These are phyloP conservation scores for Paecilomyces sp. DNA, from an alignment of 2,329 filamentous ascomycete genomes.

Conservation along the genomic window DNA sequence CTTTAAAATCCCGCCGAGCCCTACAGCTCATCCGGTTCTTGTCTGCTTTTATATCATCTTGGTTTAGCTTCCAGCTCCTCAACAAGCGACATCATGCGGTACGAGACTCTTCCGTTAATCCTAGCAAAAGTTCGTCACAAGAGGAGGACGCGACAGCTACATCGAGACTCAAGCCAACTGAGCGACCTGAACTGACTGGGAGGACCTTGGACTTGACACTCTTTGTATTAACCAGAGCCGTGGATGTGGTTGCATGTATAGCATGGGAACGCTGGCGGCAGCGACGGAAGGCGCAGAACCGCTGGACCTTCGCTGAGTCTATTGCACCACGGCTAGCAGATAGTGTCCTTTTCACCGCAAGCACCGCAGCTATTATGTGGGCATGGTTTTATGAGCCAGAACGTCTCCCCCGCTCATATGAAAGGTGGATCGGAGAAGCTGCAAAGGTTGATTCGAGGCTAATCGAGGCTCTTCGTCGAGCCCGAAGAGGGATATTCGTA, in stretches of 20 bases:
- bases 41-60: conserved; percentile 43
- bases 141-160: conserved; percentile 2
- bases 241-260: conserved; percentile 63
- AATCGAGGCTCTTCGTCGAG: conserved; percentile 64
- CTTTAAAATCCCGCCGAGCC: conserved; percentile 9
- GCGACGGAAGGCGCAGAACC: conserved; percentile 20
- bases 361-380: conserved; percentile 76
- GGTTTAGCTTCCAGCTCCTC: conserved; percentile 41
- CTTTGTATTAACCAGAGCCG: conserved; percentile 65
- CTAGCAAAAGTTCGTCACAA: conserved; percentile 3
- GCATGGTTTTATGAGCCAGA: conserved; percentile 74
- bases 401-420: conserved; percentile 65
- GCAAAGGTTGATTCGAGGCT: conserved; percentile 69
- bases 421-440: conserved; percentile 72
- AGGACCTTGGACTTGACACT: conserved; percentile 75
- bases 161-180: conserved; percentile 7
- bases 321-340: conserved; percentile 47
- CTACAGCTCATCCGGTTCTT: conserved; percentile 32
- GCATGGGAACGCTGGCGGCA: conserved; percentile 51
- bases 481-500: conserved; percentile 53
- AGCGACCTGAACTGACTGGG: conserved; percentile 48
- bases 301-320: conserved; percentile 32
- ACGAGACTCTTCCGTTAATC: conserved; percentile 6
- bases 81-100: conserved; percentile 30
- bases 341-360: conserved; percentile 63